Conservation (phyloP, 2,329 filamentous ascomycete species). For the Calonectria pseudoturangicola region DNA sequence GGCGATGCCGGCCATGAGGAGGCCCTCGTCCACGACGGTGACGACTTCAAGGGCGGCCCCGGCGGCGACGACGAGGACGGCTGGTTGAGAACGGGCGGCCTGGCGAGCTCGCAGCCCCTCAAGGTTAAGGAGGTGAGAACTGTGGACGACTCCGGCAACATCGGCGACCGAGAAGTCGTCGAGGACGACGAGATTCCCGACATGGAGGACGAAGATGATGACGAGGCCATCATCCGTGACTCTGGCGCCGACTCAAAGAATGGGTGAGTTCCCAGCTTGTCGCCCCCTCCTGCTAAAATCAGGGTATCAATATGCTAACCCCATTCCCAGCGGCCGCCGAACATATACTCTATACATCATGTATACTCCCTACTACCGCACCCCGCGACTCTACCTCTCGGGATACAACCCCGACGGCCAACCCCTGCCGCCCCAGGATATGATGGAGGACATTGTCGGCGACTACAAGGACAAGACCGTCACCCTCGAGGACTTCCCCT, state of each 20-base stretch:
- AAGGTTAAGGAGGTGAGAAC: constrained; percentile 89
- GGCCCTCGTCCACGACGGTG: constrained; percentile 87
- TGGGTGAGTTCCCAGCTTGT: constrained; percentile 61
- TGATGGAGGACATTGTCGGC: constrained; percentile 98
- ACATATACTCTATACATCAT: constrained; percentile 99
- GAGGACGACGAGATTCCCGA: constrained; percentile 92
- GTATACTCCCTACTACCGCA: constrained; percentile 97
- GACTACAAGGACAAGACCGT: constrained; percentile 99
- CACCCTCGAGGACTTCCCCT: constrained; percentile 97
- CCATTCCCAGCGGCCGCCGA: constrained; percentile 79
- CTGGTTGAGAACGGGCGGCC: constrained; percentile 91
- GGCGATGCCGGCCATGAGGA: constrained; percentile 91
- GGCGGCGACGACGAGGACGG: constrained; percentile 84
- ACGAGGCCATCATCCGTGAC: constrained; percentile 96
- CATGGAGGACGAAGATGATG: constrained; percentile 98
- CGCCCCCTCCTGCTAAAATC: no score
- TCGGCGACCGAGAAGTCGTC: constrained; percentile 83
- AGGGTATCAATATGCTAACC: constrained; percentile 6
- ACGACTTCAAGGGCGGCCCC: constrained; percentile 72
- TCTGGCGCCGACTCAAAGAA: constrained; percentile 69
- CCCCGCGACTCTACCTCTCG: constrained; percentile 94
- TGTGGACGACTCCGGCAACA: constrained; percentile 90
- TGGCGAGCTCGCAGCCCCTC: constrained; percentile 83
- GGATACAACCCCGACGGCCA: constrained; percentile 89
- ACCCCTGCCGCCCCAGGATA: constrained; percentile 86